Evolutionary conservation across 2,329 filamentous ascomycete species (phyloP).

Genomic region (Stagonosporopsis rhizophila): DNA sequence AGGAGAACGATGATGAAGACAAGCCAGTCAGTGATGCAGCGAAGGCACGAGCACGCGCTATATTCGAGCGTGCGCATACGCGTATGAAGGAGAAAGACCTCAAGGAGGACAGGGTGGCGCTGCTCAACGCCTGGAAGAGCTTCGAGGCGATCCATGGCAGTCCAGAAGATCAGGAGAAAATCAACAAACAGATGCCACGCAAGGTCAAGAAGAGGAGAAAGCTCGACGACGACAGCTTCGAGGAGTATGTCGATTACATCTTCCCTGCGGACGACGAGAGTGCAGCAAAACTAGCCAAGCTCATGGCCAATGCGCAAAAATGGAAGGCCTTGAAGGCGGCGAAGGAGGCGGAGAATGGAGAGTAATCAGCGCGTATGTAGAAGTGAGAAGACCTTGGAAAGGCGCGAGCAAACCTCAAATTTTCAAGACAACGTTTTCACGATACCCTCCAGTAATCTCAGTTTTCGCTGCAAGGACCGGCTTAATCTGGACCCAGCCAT

Average conservation of each 20-base stretch:
- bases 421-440: not conserved
- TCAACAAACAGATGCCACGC: slow-evolving; percentile 93
- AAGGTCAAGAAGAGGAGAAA: slow-evolving; percentile 90
- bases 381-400: not conserved
- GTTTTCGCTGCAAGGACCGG: too few relatives aligned
- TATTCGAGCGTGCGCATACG: slow-evolving; percentile 87
- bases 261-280: slow-evolving; percentile 95
- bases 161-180: slow-evolving; percentile 75
- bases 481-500: too few relatives aligned
- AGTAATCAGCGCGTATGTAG: not conserved
- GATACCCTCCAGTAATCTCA: not conserved
- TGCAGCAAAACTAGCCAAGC: slow-evolving; percentile 79
- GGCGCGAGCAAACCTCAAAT: not conserved
- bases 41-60: slow-evolving; percentile 78
- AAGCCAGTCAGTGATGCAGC: slow-evolving; percentile 77
- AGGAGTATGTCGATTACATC: slow-evolving; percentile 97
- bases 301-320: slow-evolving; percentile 83
- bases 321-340: slow-evolving; percentile 73
- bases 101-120: slow-evolving; percentile 89
- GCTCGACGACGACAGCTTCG: slow-evolving; percentile 89
- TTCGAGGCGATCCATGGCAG: slow-evolving; percentile 89
- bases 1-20: slow-evolving; percentile 54
- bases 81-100: slow-evolving; percentile 88
- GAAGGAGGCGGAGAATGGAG: slow-evolving; percentile 18
- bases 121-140: slow-evolving; percentile 89